phyloP scores from a whole-genome alignment of 2,329 filamentous ascomycete genomes.

The Pseudogymnoascus sp. region DNA sequence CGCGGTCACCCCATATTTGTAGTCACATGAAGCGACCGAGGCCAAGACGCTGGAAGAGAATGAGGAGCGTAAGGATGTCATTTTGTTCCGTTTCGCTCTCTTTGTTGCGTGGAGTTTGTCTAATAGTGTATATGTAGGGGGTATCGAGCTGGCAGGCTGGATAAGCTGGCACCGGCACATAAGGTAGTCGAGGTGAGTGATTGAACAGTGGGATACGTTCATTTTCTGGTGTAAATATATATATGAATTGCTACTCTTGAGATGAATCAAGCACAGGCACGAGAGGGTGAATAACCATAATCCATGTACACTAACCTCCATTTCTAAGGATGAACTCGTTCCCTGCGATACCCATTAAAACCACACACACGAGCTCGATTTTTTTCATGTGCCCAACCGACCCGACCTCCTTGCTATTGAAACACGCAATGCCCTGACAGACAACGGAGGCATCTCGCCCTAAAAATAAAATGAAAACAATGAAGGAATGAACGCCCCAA shows the following conservation, averaged over 20 bases:
- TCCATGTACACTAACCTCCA: neutral
- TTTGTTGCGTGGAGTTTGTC: neutral
- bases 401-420: neutral
- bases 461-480: neutral
- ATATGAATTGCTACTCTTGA: neutral
- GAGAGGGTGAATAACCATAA: neutral
- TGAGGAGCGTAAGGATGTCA: neutral
- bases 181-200: neutral
- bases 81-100: neutral
- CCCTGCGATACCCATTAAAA: constrained; percentile 3
- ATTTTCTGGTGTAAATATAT: neutral
- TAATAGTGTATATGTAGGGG: neutral
- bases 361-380: constrained; percentile 1
- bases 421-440: constrained; percentile 9
- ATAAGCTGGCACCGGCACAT: neutral
- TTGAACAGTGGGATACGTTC: neutral
- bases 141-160: neutral
- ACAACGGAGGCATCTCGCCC: neutral
- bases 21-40: neutral
- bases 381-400: constrained; percentile 7
- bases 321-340: neutral
- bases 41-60: neutral
- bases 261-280: neutral
- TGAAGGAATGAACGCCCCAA: constrained; percentile 4
- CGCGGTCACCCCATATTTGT: neutral